Conservation (phyloP, 495 filamentous ascomycete species). For the Aspergillus funiculosus region DNA sequence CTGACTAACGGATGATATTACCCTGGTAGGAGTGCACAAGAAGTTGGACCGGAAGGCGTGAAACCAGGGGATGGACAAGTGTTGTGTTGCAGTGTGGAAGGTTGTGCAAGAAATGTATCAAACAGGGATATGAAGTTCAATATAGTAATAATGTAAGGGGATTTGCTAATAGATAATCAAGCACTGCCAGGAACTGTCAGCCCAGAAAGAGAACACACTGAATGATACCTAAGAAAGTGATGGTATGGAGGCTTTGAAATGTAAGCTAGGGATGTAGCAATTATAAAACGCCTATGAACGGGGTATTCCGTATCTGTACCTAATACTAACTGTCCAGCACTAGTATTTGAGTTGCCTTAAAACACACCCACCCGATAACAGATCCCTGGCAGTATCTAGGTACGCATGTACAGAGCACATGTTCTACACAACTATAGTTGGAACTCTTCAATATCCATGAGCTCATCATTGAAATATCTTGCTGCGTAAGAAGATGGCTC, state of each 20-base stretch:
- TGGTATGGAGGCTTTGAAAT: background rate
- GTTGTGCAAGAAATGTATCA: background rate
- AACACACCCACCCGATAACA: background rate
- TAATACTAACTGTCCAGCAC: too few species aligned
- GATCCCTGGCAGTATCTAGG: too few species aligned
- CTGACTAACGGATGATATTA: too few species aligned
- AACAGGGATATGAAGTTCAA: slow-evolving; percentile 1
- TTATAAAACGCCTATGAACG: slow-evolving; percentile 4
- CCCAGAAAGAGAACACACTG: background rate
- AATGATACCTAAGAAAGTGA: slow-evolving; percentile 1
- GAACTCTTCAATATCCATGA: too few species aligned
- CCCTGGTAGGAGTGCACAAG: background rate
- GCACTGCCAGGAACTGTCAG: too few species aligned
- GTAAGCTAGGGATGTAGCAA: slow-evolving; percentile 15
- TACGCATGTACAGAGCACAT: too few species aligned
- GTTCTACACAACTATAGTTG: too few species aligned
- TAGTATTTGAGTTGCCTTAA: background rate
- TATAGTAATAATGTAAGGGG: too few species aligned
- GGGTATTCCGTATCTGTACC: slow-evolving; percentile 9
- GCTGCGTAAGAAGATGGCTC: too few species aligned
- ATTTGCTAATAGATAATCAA: too few species aligned
- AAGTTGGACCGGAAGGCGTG: background rate
- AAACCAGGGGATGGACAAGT: background rate
- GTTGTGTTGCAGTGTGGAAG: background rate
- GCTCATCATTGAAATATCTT: too few species aligned